Evolutionary conservation across 169 alveolate genomes (phyloP).

Genomic region (Plasmodium fragile): DNA sequence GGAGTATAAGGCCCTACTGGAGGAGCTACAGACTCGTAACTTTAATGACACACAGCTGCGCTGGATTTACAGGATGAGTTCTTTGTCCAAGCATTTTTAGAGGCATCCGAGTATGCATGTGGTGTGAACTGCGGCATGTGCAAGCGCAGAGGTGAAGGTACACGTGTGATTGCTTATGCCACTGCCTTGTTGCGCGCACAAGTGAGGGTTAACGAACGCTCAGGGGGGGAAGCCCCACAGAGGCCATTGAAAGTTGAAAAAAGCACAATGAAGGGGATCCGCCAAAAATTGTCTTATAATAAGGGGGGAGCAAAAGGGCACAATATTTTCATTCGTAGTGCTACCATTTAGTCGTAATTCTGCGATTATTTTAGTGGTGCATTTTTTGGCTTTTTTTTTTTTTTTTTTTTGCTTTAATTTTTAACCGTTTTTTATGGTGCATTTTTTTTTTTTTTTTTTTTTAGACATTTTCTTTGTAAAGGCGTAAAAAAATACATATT

Average conservation of each 20-base stretch:
- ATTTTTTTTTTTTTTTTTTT: not conserved
- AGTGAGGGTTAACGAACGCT: not conserved
- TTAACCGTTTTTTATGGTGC: not conserved
- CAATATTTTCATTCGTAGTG: not conserved
- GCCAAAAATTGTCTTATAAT: not conserved
- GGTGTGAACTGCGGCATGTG: not conserved
- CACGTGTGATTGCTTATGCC: no score
- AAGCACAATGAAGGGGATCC: not conserved
- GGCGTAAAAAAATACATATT: not conserved
- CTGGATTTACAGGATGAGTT: slow-evolving; percentile 66
- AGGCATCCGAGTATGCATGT: not conserved
- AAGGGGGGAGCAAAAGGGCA: not conserved
- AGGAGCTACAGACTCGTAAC: slow-evolving; percentile 16
- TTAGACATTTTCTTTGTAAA: not conserved
- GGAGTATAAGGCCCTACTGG: slow-evolving; percentile 35
- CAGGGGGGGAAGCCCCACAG: not conserved
- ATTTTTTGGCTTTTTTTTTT: not conserved
- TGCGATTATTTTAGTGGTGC: not conserved
- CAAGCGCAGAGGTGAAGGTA: no score
- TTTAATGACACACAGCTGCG: slow-evolving; percentile 50
- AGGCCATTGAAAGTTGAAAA: not conserved
- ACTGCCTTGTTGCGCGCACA: not conserved
- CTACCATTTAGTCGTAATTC: not conserved
- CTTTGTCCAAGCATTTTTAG: slow-evolving; percentile 56
- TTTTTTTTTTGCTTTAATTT: not conserved